Percentiles rank a stretch among this genome's conserved stretches.
These are phyloP conservation scores for Solanum hybrid DNA, from an alignment of 305 asterid species.

Conservation along the genomic window DNA sequence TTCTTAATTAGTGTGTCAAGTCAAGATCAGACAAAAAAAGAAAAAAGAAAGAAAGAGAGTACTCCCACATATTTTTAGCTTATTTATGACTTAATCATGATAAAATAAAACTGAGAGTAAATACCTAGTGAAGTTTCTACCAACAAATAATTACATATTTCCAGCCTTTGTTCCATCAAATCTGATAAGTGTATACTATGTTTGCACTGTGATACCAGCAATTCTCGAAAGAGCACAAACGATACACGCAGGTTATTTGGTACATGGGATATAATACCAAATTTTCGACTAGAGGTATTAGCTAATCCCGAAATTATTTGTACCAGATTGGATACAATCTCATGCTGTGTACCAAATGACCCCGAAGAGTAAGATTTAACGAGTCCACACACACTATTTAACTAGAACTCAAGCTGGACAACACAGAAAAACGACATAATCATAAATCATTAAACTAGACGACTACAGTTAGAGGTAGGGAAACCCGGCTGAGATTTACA, in stretches of 20 bases:
- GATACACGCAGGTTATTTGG: background rate
- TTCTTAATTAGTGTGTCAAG: background rate
- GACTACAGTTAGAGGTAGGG: background rate
- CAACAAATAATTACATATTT: background rate
- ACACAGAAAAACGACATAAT: background rate
- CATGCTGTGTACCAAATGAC: background rate
- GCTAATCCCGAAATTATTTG: background rate
- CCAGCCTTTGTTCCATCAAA: background rate
- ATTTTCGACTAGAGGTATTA: no score
- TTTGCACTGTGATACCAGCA: background rate
- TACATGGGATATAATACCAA: background rate
- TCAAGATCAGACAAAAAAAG: background rate
- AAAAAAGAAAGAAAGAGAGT: no score
- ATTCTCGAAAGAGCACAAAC: background rate
- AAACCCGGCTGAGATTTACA: background rate
- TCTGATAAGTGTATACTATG: no score
- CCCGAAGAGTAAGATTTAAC: background rate
- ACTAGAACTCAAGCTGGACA: background rate
- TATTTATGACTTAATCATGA: background rate
- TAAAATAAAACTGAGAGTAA: background rate
- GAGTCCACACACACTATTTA: background rate
- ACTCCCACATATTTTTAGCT: background rate
- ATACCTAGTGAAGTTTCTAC: background rate
- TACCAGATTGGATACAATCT: background rate
- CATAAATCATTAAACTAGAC: background rate